Base-by-base conservation (phyloP, 1,139 yeast species). In the Wickerhamomyces sp. region DNA sequence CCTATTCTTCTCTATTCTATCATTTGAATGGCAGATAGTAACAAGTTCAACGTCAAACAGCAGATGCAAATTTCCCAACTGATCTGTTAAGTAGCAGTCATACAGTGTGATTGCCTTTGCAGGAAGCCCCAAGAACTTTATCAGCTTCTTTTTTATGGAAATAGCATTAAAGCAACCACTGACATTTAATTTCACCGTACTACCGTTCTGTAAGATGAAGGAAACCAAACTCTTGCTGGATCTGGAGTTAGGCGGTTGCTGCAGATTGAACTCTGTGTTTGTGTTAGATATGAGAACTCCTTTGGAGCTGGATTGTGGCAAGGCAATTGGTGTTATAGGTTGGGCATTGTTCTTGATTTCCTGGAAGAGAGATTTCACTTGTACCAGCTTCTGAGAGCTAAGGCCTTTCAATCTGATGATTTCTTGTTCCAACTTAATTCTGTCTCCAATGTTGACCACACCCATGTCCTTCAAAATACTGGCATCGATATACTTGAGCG, bases 131-230 rank as follows among this genome's bases (percentile, higher is more conserved):
- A 83, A 57, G 47, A 77, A 75, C 47, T 77, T 75, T 41, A 87
- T 61, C 2, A 85, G 78, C 47, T 79, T 79, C 33, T 78, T 66
- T 55, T 85, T 86, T 34, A 87, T 83, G 11, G 88, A 77, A 37
- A 76, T 83, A 2, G 95, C 89, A 52, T 81, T 82, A 56, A 78
- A 81, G 53, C 95, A 85, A 1, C 89, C 94, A 11, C 79, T 74
- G 2, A 87, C 81, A 49, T 82, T 80, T 26, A 87, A 80, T 34
- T 74, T 69, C 47, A 80, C 80, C 6, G 78, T 69, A n/a, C 81
- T 68, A 1, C 96, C 96, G 55, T 79, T 84, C 35, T 78, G 82
- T 16, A 79, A 66, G 27, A 88, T 83, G 45, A 88, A 81, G 3
- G 61, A 54, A 3, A 55, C 57, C 31, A 54, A 36, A 1, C 49